These are phyloP conservation scores for Papilionanthe hybrid DNA, from an alignment of 116 monocot genomes.

Conservation along the genomic window DNA sequence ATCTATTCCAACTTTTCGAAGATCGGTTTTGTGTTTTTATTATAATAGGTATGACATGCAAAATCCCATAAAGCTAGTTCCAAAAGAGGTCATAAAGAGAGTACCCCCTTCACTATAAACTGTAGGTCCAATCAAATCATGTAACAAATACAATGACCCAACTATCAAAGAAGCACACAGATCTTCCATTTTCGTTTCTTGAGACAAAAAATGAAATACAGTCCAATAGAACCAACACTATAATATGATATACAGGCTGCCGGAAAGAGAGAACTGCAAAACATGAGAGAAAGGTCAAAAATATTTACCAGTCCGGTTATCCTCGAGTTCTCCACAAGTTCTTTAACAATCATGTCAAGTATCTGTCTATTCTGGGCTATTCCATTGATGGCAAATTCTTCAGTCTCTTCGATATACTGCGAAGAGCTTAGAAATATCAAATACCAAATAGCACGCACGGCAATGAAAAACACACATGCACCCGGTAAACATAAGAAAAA, in stretches of 20 bases:
- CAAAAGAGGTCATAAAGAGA: too few relatives aligned
- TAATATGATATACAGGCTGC: not conserved
- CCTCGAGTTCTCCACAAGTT: slow-evolving; percentile 62
- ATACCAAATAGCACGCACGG: not conserved
- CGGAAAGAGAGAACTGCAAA: not conserved
- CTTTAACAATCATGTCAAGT: slow-evolving; percentile 56
- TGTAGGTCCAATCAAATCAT: not conserved
- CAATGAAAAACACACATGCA: not conserved
- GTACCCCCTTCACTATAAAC: too few relatives aligned
- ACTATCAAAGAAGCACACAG: not conserved
- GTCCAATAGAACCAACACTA: not conserved
- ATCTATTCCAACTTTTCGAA: not conserved
- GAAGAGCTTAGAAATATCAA: slow-evolving; percentile 8
- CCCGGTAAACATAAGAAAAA: not conserved
- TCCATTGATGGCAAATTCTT: slow-evolving; percentile 76
- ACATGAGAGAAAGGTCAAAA: slow-evolving; percentile 3
- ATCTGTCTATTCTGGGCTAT: slow-evolving; percentile 66
- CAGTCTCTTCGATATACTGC: slow-evolving; percentile 84
- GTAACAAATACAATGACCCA: not conserved
- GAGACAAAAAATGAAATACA: not conserved
- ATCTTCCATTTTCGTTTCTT: not conserved
- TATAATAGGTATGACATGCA: too few relatives aligned
- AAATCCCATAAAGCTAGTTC: too few relatives aligned
- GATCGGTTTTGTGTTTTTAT: not conserved
- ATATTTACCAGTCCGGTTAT: slow-evolving; percentile 71